A percentile compares a stretch with the other conserved stretches of the same genome.
phyloP scores from a whole-genome alignment of 352 stramenopile genomes.

The Pythium brassicae region DNA sequence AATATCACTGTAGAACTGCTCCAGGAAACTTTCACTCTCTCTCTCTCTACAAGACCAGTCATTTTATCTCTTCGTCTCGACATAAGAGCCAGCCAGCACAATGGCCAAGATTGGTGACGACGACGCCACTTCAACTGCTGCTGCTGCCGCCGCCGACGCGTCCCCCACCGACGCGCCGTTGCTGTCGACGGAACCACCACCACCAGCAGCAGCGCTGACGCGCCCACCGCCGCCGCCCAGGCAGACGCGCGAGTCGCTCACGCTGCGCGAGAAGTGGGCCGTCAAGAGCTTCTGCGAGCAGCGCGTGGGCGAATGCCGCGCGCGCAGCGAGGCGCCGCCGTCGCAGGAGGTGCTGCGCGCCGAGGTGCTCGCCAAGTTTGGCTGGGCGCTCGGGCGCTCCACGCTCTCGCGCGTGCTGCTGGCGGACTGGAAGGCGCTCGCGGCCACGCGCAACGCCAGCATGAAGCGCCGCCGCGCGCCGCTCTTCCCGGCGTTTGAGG shows the following conservation, averaged over 20 bases:
- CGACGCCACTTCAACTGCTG: not conserved
- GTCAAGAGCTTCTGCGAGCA: slow-evolving; percentile 79
- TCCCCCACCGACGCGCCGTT: not conserved
- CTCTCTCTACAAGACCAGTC: no score
- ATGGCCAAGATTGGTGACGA: not conserved
- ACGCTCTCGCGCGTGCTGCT: slow-evolving; percentile 74
- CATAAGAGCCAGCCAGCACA: not conserved
- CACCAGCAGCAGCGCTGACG: not conserved
- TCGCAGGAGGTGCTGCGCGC: slow-evolving; percentile 57
- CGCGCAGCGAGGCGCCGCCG: slow-evolving; percentile 42
- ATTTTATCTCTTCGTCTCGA: no score
- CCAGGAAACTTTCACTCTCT: not conserved
- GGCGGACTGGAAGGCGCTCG: slow-evolving; percentile 61
- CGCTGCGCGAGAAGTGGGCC: slow-evolving; percentile 62
- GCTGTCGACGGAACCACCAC: not conserved
- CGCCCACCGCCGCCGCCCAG: not conserved
- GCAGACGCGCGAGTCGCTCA: slow-evolving; percentile 43
- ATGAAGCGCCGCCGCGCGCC: slow-evolving; percentile 75
- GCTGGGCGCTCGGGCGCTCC: slow-evolving; percentile 60
- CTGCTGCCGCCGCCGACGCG: not conserved
- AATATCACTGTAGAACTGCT: no score
- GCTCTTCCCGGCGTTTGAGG: slow-evolving; percentile 66
- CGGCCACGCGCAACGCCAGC: slow-evolving; percentile 47
- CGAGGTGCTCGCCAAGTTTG: slow-evolving; percentile 49
- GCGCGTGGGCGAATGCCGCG: slow-evolving; percentile 50